Evolutionary conservation across 805 yeast genomes (phyloP), one percentile per base, ranked within the genome.

Genomic region (Sungouiella blattae): DNA sequence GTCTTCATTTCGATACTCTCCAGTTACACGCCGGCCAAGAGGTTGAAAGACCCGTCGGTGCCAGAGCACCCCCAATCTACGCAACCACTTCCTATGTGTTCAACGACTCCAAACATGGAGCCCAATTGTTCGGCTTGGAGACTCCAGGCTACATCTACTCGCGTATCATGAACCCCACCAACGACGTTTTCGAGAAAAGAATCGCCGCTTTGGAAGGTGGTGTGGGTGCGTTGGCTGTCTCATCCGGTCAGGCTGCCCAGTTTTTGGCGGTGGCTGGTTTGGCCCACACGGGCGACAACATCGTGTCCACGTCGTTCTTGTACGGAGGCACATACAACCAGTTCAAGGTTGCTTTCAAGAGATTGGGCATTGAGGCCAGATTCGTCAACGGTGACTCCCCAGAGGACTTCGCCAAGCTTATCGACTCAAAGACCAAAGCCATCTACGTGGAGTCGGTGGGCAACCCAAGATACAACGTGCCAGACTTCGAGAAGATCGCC

Each of bases 191-290:
- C 44, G 98, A 91, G 66, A 78, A 85, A 59, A 77, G 98, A 67
- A 73, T 91, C 41, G 94, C 96, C 36, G 94, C 94, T 33, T 75
- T 91, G 41, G 98, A 91, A 66, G 83, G 84, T 39, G 98, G 98
- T 55, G 81, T 80, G 33, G 95, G 84, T 40, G 98, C 95, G 4
- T 65, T 91, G 37, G 94, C 96, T 5, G 82, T 83, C 17, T 63
- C 95, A 15, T 88, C 97, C n/a, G 98, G 98, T 43, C 96, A 89
- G 67, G 91, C 97, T 36, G 97, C 98, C 18, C 96, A 89, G 61
- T 78, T 87, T 47, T 57, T 84, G 40, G 95, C 96, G 14, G 70
- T 88, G 58, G 73, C 85, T 23, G 87, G 87, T 37, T 72, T 88
- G 49, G 94, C 96, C 25, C 87, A 83, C 49, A 61, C 77, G 37